A percentile compares a stretch with the other conserved stretches of the same genome.
These are phyloP conservation scores for Globisporangium sylvaticum DNA, from an alignment of 352 stramenopile species.

Conservation along the genomic window DNA sequence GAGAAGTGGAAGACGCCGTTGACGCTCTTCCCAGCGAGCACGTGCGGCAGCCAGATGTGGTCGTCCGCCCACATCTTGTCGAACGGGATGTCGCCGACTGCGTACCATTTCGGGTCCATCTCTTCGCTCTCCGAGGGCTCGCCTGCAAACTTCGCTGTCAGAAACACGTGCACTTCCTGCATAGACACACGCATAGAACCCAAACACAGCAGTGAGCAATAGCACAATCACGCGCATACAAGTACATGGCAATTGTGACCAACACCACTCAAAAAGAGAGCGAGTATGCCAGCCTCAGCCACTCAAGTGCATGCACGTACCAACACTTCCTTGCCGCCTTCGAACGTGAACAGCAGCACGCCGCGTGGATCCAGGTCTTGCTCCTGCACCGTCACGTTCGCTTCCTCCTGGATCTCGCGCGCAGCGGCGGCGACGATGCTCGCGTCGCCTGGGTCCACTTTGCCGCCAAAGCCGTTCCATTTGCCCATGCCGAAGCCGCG, in stretches of 20 bases:
- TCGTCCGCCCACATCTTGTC: conserved; percentile 88
- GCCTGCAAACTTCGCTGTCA: conserved; percentile 54
- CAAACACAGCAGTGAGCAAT: not conserved
- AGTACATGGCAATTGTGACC: not conserved
- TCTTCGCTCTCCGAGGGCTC: conserved; percentile 84
- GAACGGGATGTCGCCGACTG: conserved; percentile 58
- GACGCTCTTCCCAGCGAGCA: conserved; percentile 67
- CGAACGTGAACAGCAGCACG: conserved; percentile 65
- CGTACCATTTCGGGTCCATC: conserved; percentile 86
- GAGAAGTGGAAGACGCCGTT: conserved; percentile 71
- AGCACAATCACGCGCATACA: not conserved
- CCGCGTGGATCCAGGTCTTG: conserved; percentile 26
- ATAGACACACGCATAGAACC: not conserved
- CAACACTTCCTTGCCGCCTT: conserved; percentile 50
- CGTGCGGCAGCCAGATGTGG: conserved; percentile 69
- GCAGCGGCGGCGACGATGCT: conserved; percentile 50
- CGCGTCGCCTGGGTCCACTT: conserved; percentile 74
- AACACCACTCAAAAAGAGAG: not conserved
- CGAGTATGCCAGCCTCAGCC: not conserved
- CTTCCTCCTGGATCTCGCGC: conserved; percentile 70
- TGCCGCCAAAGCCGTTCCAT: conserved; percentile 91
- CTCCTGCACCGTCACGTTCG: conserved; percentile 42
- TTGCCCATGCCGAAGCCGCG: conserved; percentile 86
- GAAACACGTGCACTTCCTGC: conserved; percentile 83
- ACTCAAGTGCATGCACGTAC: conserved; percentile 18